Base-by-base conservation (phyloP, 352 stramenopile species). In the Phytophthora sansomeana region DNA sequence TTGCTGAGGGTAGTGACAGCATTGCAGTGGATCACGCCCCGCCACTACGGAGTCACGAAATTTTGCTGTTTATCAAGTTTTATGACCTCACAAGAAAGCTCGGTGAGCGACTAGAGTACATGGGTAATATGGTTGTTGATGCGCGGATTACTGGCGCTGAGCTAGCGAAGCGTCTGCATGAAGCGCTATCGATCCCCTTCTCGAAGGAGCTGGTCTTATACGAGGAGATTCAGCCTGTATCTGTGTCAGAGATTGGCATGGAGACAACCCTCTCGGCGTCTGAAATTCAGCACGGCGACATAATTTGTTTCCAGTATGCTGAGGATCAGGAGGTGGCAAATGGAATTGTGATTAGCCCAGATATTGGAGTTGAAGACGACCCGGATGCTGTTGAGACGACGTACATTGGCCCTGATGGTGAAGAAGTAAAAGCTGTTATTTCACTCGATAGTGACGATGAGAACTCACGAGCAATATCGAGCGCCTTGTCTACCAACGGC, bases 211-310 rank as follows among this genome's bases (percentile, higher is more conserved):
- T 96, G 10, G 49, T 78, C 6, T 42, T 96, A 11, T 96, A 84
- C 33, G 89, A 96, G 55, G 85, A 94, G 63, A 63, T 96, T 19
- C 86, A 95, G 51, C 87, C 89, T 3, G 51, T 74, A 1, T 65
- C 75, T 5, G 75, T 96, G 21, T 76, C 78, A 0, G 65, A 81
- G 51, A 86, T 96, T 30, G 74, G 84, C 3, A 73, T 83, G 69
- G 69, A 78, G 7, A 52, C 53, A 24, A 86, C 73, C 0, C 67
- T 96, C 0, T 57, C 68, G 10, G 62, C 54, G 0, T 69, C 76
- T 1, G 89, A 95, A 38, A 91, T 96, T 60, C 89, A 96, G 54
- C 63, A 86, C 44, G 89, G 89, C 6, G 89, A 96, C 54, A 96
- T 96, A 13, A 76, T 96, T 49, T 93, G 87, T 60, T 95, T 85